phyloP scores from a whole-genome alignment of 108 stramenopile species.

The Epipyxis sp. region DNA sequence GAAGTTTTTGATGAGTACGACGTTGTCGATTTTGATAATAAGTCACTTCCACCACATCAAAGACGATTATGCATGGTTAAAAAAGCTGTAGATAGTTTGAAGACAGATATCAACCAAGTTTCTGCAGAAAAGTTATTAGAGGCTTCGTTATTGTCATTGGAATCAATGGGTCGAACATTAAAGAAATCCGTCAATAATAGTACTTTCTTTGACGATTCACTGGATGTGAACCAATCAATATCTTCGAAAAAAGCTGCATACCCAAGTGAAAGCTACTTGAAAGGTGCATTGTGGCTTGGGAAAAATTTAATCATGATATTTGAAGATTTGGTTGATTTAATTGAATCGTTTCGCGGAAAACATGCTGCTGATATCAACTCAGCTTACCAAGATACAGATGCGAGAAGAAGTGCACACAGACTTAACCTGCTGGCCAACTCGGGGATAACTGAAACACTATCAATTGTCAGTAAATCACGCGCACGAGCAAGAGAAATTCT shows the following conservation, averaged over 20 bases:
- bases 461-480: not conserved
- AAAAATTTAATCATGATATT: slow-evolving; percentile 1
- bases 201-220: not conserved
- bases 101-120: not conserved
- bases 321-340: slow-evolving; percentile 1
- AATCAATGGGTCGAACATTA: not conserved
- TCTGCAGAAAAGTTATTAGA: slow-evolving; percentile 2
- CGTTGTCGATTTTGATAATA: slow-evolving; percentile 7
- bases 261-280: slow-evolving; percentile 16
- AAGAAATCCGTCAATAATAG: not conserved
- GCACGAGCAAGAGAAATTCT: not conserved
- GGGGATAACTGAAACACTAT: not conserved
- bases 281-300: slow-evolving; percentile 26
- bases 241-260: not conserved
- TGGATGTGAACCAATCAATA: not conserved
- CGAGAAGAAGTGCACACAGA: not conserved
- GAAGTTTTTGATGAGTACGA: not conserved
- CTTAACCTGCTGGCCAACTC: not conserved
- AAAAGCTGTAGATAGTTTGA: not conserved
- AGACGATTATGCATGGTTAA: not conserved
- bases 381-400: not conserved
- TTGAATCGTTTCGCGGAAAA: not conserved
- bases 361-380: not conserved
- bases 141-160: slow-evolving; percentile 21
- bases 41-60: not conserved